Evolutionary conservation across 1,139 yeast genomes (phyloP).

Genomic region (Kodamaea anthophila): DNA sequence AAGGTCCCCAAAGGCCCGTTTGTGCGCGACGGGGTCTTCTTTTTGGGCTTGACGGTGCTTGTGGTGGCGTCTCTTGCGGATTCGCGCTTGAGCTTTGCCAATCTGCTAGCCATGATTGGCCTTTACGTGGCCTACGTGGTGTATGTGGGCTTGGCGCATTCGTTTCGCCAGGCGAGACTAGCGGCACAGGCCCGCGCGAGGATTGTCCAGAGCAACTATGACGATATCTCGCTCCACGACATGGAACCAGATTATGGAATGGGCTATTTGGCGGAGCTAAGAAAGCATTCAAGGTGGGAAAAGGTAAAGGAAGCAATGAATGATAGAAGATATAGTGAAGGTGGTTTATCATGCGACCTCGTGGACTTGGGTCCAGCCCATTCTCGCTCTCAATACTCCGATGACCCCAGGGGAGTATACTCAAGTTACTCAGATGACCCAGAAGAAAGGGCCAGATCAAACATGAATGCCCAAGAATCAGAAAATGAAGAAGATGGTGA

Average conservation of each 20-base stretch:
- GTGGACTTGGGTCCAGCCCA: too few relatives aligned
- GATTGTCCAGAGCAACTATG: conserved; percentile 25
- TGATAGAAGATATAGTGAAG: too few relatives aligned
- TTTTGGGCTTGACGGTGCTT: conserved; percentile 39
- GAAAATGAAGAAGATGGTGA: conserved; percentile 2
- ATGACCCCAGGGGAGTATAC: too few relatives aligned
- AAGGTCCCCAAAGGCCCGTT: conserved; percentile 46
- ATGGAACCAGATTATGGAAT: conserved; percentile 12
- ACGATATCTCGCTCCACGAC: conserved; percentile 19
- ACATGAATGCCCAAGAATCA: too few relatives aligned
- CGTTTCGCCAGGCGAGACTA: conserved; percentile 17
- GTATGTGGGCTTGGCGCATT: conserved; percentile 31
- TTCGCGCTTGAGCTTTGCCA: conserved; percentile 39
- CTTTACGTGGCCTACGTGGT: conserved; percentile 52
- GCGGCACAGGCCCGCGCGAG: conserved; percentile 18
- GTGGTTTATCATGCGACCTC: too few relatives aligned
- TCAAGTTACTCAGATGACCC: too few relatives aligned
- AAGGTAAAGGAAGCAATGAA: too few relatives aligned
- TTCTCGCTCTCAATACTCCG: too few relatives aligned
- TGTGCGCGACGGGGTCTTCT: conserved; percentile 51
- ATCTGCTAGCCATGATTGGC: conserved; percentile 43
- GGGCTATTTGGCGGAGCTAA: too few relatives aligned
- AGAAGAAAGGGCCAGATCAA: too few relatives aligned
- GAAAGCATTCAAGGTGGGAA: too few relatives aligned
- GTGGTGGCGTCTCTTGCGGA: conserved; percentile 37